phyloP scores from a whole-genome alignment of 805 yeast species.

The Starmerella ratchasimensis region DNA sequence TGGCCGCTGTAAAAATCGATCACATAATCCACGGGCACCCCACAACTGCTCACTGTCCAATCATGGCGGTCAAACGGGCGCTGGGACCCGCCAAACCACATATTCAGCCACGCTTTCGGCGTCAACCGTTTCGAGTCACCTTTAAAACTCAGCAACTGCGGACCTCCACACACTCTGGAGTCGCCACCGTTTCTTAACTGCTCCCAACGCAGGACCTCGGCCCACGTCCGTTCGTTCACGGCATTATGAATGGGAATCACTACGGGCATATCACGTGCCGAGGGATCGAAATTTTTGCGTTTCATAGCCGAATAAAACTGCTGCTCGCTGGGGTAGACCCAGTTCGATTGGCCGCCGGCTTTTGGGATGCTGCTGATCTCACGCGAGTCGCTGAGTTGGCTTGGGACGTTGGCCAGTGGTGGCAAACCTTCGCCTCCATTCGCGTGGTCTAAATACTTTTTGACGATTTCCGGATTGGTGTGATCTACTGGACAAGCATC shows the following conservation, averaged over 20 bases:
- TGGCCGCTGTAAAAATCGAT: slow-evolving; percentile 75
- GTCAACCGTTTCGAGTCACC: slow-evolving; percentile 79
- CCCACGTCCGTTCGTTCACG: slow-evolving; percentile 90
- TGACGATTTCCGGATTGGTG: slow-evolving; percentile 16
- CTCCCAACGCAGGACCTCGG: slow-evolving; percentile 75
- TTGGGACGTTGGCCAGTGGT: slow-evolving; percentile 21
- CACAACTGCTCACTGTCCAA: slow-evolving; percentile 82
- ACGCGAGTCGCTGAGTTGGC: slow-evolving; percentile 50
- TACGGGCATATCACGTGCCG: slow-evolving; percentile 68
- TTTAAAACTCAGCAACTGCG: slow-evolving; percentile 69
- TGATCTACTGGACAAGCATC: slow-evolving; percentile 20
- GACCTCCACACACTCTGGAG: slow-evolving; percentile 55
- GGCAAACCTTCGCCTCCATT: slow-evolving; percentile 26
- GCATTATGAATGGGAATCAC: slow-evolving; percentile 90
- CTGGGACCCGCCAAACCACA: slow-evolving; percentile 45
- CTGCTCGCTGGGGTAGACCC: slow-evolving; percentile 93
- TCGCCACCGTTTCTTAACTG: slow-evolving; percentile 20
- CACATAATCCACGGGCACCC: slow-evolving; percentile 70
- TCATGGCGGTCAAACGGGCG: slow-evolving; percentile 94
- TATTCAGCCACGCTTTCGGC: slow-evolving; percentile 68
- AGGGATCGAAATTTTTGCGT: slow-evolving; percentile 78
- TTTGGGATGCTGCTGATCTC: slow-evolving; percentile 75
- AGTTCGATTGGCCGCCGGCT: slow-evolving; percentile 48
- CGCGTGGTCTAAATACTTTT: slow-evolving; percentile 21
- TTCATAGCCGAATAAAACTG: slow-evolving; percentile 92